phyloP scores from a whole-genome alignment of 2,329 filamentous ascomycete species.

The Cryphonectria nitschkei region DNA sequence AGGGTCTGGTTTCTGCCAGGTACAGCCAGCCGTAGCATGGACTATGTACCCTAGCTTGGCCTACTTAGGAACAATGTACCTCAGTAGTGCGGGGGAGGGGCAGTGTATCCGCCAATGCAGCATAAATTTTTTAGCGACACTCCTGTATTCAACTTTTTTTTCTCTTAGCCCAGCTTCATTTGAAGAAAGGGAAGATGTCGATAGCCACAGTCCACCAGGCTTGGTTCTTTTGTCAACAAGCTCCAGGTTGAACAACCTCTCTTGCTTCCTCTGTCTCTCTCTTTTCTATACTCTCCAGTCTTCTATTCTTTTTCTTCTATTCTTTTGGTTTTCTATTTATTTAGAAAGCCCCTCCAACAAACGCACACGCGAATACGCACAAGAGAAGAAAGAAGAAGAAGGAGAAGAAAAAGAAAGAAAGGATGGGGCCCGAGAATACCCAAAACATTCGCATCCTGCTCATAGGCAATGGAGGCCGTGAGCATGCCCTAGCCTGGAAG shows the following conservation, averaged over 20 bases:
- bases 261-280: slow-evolving; percentile 6
- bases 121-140: slow-evolving; percentile 28
- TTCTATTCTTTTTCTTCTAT: slow-evolving; percentile 3
- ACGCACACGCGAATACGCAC: background rate
- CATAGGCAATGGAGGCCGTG: slow-evolving; percentile 90
- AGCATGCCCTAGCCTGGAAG: slow-evolving; percentile 95
- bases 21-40: background rate
- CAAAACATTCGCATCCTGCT: slow-evolving; percentile 71
- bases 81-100: slow-evolving; percentile 28
- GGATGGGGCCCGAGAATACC: slow-evolving; percentile 35
- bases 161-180: background rate
- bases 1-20: background rate
- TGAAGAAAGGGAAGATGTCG: slow-evolving; percentile 24
- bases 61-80: background rate
- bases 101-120: slow-evolving; percentile 16
- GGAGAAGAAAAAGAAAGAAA: background rate
- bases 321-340: background rate
- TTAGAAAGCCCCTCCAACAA: background rate
- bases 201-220: slow-evolving; percentile 21
- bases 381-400: background rate
- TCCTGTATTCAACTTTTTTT: slow-evolving; percentile 6
- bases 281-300: background rate
- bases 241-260: slow-evolving; percentile 13
- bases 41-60: background rate
- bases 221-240: slow-evolving; percentile 20